phyloP scores from a whole-genome alignment of 2,329 filamentous ascomycete species.

The Penicillium sp. region DNA sequence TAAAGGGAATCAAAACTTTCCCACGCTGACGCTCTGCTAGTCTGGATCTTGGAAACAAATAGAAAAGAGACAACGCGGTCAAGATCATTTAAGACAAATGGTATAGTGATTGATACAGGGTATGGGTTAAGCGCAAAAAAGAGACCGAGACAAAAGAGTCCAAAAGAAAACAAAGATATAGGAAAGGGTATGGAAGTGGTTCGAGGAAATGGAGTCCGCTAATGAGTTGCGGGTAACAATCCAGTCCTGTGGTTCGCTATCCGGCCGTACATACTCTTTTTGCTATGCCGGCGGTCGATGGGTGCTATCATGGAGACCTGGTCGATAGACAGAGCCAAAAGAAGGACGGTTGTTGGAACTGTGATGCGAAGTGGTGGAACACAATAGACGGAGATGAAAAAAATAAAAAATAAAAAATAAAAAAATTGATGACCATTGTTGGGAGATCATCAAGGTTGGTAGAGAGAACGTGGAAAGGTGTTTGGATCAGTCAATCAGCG shows the following conservation, averaged over 20 bases:
- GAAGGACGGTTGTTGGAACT: background rate
- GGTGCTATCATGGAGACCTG: background rate
- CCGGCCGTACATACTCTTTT: background rate
- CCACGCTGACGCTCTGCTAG: conserved; percentile 11
- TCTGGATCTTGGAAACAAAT: conserved; percentile 3
- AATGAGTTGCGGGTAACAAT: background rate
- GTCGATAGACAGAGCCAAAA: background rate
- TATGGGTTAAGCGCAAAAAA: conserved; percentile 13
- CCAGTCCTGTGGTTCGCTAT: background rate
- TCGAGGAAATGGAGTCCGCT: background rate
- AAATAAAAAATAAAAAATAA: background rate
- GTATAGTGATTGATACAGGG: conserved; percentile 30
- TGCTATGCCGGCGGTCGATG: background rate
- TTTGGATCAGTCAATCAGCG: conserved; percentile 6
- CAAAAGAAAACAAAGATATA: conserved; percentile 9
- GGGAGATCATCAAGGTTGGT: background rate
- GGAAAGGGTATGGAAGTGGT: background rate
- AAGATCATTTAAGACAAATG: conserved; percentile 16
- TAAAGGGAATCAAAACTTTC: background rate
- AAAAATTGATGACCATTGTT: background rate
- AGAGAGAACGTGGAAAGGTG: conserved; percentile 11
- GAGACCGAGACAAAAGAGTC: conserved; percentile 7
- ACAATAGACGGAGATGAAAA: background rate
- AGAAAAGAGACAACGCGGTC: conserved; percentile 10
- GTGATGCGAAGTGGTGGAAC: background rate